These are phyloP conservation scores for Fusarium setosum DNA, from an alignment of 2,329 filamentous ascomycete species.

Conservation along the genomic window DNA sequence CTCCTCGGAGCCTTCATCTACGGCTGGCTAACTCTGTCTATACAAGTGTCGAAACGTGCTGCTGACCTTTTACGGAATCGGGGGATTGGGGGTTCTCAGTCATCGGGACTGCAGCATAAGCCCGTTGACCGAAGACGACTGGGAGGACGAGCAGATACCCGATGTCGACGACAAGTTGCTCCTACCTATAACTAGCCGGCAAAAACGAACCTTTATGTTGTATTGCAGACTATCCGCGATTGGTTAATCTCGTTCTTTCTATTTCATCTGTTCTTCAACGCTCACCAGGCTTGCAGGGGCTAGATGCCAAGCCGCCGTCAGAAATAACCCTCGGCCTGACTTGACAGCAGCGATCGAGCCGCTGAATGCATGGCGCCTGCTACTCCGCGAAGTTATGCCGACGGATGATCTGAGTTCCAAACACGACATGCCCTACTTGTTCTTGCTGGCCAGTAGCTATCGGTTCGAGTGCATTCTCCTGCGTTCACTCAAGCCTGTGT, in stretches of 20 bases:
- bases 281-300: no score
- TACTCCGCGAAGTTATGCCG: no score
- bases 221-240: conserved; percentile 24
- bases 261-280: no score
- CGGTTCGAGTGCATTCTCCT: not conserved
- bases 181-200: not conserved
- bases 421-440: not conserved
- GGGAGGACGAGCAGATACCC: conserved; percentile 15
- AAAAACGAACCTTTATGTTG: conserved; percentile 12
- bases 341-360: no score
- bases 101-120: conserved; percentile 5
- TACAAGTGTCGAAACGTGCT: conserved; percentile 17
- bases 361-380: no score
- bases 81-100: not conserved
- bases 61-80: conserved; percentile 12
- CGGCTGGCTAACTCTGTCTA: accelerated
- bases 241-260: not conserved
- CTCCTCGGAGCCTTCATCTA: not conserved
- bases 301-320: no score
- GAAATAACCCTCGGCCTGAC: no score
- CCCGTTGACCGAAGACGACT: conserved; percentile 10
- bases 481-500: not conserved
- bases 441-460: not conserved
- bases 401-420: no score
- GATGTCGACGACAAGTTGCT: not conserved